These are phyloP conservation scores for Scleromitrula shiraiana DNA, from an alignment of 2,329 filamentous ascomycete species.

Conservation along the genomic window DNA sequence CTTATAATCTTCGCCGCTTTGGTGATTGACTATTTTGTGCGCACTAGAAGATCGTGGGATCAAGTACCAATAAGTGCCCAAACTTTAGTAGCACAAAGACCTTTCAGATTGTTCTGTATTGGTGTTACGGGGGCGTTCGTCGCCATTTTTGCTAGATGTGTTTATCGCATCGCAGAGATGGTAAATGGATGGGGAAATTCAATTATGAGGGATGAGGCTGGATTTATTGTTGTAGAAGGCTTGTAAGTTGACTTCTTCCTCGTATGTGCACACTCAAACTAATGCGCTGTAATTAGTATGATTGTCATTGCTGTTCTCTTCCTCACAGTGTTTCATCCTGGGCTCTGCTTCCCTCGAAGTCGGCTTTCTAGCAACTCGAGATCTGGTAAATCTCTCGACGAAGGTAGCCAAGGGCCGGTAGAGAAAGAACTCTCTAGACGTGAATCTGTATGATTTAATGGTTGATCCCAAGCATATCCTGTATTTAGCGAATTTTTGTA, in stretches of 20 bases:
- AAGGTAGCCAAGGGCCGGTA: background rate
- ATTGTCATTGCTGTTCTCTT: slow-evolving; percentile 38
- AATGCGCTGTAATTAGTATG: slow-evolving; percentile 27
- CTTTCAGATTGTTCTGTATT: slow-evolving; percentile 16
- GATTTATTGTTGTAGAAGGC: slow-evolving; percentile 51
- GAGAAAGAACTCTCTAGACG: background rate
- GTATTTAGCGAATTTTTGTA: too few relatives aligned
- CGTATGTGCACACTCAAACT: background rate
- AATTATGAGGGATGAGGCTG: slow-evolving; percentile 54
- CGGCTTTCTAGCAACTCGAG: background rate
- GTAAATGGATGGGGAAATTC: slow-evolving; percentile 54
- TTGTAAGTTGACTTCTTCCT: slow-evolving; percentile 31
- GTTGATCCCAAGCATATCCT: too few relatives aligned
- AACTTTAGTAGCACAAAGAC: slow-evolving; percentile 3
- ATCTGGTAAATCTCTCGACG: background rate
- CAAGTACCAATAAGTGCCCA: slow-evolving; percentile 11
- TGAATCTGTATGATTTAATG: background rate
- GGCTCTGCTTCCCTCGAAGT: slow-evolving; percentile 17
- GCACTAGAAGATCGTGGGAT: slow-evolving; percentile 21
- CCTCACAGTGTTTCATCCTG: slow-evolving; percentile 40
- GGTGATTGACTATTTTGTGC: slow-evolving; percentile 42
- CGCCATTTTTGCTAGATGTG: slow-evolving; percentile 18
- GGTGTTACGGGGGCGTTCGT: slow-evolving; percentile 14
- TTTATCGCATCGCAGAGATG: slow-evolving; percentile 46
- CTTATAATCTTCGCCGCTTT: slow-evolving; percentile 34